Percentiles rank a stretch among this genome's conserved stretches.
These are phyloP conservation scores for Prunus padus DNA, from an alignment of 306 rosid genomes.

Conservation along the genomic window DNA sequence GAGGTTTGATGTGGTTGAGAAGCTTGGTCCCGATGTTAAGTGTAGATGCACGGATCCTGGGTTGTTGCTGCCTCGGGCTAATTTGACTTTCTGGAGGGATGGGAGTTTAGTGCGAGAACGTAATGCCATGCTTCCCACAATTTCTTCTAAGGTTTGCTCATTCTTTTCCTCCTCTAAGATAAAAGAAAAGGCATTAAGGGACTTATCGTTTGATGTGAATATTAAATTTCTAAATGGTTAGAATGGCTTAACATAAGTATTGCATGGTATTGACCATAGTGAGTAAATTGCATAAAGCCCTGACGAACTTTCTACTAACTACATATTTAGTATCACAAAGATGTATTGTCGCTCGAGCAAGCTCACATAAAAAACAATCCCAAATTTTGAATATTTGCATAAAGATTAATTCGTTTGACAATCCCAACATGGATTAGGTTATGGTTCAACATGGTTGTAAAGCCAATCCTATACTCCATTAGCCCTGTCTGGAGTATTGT, in stretches of 20 bases:
- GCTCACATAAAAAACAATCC: background rate
- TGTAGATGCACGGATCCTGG: conserved; percentile 98
- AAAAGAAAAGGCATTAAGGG: background rate
- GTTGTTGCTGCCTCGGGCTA: conserved; percentile 90
- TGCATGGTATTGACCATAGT: background rate
- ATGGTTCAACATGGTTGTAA: background rate
- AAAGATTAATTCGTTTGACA: background rate
- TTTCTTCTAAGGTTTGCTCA: conserved; percentile 78
- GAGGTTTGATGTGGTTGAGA: conserved; percentile 93
- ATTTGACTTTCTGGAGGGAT: conserved; percentile 96
- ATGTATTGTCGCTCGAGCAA: background rate
- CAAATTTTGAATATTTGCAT: background rate
- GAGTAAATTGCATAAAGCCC: background rate
- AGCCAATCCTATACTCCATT: background rate
- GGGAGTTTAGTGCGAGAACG: conserved; percentile 92
- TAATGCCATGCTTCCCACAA: conserved; percentile 97
- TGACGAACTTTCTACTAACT: background rate
- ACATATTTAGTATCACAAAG: background rate
- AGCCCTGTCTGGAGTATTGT: background rate
- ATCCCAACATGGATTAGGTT: background rate
- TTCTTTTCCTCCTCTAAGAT: background rate
- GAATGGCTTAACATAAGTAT: background rate
- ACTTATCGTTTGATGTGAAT: background rate
- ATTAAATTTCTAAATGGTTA: background rate
- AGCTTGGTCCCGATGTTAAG: conserved; percentile 95